Percentiles rank a stretch among this genome's conserved stretches.
These are phyloP conservation scores for Phyllostachys edulis DNA, from an alignment of 176 grass and related monocot genomes.

Conservation along the genomic window DNA sequence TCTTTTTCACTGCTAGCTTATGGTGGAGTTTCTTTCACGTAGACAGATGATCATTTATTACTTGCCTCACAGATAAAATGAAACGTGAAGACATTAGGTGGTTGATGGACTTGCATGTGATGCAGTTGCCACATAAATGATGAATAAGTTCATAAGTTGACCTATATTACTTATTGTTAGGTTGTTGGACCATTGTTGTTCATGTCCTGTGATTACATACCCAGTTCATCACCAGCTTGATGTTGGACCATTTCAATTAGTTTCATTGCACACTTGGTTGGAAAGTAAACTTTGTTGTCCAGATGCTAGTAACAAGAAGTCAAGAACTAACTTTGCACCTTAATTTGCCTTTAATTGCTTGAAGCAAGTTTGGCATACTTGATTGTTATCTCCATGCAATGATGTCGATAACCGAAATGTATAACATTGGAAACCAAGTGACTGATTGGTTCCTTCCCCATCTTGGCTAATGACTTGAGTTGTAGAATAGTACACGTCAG, in stretches of 20 bases:
- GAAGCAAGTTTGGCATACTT: constrained; percentile 8
- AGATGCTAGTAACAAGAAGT: not conserved
- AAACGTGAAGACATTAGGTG: not conserved
- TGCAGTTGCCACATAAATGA: not conserved
- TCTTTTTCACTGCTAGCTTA: not conserved
- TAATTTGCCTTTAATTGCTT: not conserved
- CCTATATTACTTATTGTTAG: not conserved
- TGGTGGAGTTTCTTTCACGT: not conserved
- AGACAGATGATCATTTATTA: not conserved
- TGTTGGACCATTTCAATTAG: not conserved
- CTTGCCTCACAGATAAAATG: not conserved
- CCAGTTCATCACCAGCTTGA: not conserved
- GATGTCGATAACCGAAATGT: not conserved
- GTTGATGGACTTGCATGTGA: constrained; percentile 11
- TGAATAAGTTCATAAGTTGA: not conserved
- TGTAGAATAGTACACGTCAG: not conserved
- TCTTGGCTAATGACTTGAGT: not conserved
- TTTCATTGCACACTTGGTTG: not conserved
- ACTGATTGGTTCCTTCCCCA: not conserved
- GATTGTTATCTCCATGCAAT: not conserved
- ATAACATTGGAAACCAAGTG: not conserved
- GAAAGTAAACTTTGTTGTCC: not conserved
- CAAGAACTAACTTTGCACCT: not conserved
- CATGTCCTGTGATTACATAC: not conserved
- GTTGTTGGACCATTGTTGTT: not conserved